These are phyloP conservation scores for Lenwebbia sp. DNA, from an alignment of 345 rosid species.

Conservation along the genomic window DNA sequence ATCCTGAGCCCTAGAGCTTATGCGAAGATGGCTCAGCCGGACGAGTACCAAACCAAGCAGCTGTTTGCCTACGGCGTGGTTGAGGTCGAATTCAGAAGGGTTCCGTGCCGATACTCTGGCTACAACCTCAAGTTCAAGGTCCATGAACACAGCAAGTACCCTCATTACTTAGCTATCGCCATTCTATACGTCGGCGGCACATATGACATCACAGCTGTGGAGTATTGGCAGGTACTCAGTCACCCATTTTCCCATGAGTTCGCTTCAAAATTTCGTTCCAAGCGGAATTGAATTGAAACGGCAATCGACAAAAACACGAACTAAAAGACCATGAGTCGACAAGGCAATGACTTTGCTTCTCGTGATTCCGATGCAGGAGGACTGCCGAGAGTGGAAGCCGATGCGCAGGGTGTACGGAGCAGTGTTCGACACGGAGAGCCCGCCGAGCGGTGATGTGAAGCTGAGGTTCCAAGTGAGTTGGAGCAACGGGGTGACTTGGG, in stretches of 20 bases:
- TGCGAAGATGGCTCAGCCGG: constrained; percentile 33
- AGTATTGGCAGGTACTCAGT: constrained; percentile 50
- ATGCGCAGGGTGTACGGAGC: constrained; percentile 77
- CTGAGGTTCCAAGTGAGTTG: constrained; percentile 49
- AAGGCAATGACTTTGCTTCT: neutral
- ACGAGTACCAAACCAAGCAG: constrained; percentile 10
- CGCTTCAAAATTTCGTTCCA: neutral
- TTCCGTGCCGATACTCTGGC: constrained; percentile 45
- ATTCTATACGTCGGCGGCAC: constrained; percentile 42
- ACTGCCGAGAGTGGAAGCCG: constrained; percentile 43
- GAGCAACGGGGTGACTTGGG: constrained; percentile 37
- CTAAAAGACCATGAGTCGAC: neutral
- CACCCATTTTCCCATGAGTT: neutral
- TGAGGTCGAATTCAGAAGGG: constrained; percentile 53
- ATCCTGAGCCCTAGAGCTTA: constrained; percentile 65
- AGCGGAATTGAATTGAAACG: neutral
- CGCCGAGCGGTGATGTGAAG: constrained; percentile 38
- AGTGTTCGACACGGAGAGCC: constrained; percentile 49
- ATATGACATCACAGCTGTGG: constrained; percentile 45
- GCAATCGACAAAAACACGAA: neutral
- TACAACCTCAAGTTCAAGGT: constrained; percentile 46
- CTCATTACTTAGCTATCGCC: constrained; percentile 53
- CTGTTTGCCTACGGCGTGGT: constrained; percentile 74
- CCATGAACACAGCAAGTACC: constrained; percentile 56
- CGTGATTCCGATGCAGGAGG: constrained; percentile 24